Evolutionary conservation across 2,329 filamentous ascomycete species (phyloP).

Genomic region (Cadophora luteo-olivacea): DNA sequence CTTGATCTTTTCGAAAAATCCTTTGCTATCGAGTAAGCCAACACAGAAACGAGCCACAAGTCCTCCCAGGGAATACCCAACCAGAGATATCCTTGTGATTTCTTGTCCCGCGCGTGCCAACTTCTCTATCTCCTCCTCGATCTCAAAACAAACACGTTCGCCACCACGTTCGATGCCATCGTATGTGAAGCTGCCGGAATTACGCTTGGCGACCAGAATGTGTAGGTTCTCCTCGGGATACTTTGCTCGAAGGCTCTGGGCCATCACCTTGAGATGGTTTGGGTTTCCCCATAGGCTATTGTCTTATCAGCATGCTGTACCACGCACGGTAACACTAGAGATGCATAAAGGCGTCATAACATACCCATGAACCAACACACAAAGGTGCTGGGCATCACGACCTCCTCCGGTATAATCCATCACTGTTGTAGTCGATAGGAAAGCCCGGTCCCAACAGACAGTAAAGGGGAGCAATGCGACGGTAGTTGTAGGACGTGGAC

Average conservation of each 20-base stretch:
- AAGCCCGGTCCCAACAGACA: conserved; percentile 46
- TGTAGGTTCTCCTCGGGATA: conserved; percentile 69
- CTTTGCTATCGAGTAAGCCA: conserved; percentile 81
- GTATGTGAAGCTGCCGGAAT: conserved; percentile 75
- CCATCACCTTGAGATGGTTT: conserved; percentile 72
- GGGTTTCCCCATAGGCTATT: conserved; percentile 80
- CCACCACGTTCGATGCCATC: conserved; percentile 73
- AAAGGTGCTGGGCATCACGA: conserved; percentile 70
- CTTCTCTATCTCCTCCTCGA: conserved; percentile 65
- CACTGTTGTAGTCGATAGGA: conserved; percentile 45
- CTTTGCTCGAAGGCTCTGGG: conserved; percentile 66
- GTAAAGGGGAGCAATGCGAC: conserved; percentile 44
- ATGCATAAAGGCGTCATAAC: conserved; percentile 12
- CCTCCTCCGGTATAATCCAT: conserved; percentile 59
- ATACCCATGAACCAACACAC: conserved; percentile 75
- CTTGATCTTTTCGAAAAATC: conserved; percentile 78
- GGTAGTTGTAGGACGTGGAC: conserved; percentile 44
- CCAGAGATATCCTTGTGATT: conserved; percentile 82
- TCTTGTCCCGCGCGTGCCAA: conserved; percentile 68
- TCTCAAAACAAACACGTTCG: conserved; percentile 71
- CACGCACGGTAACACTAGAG: neutral
- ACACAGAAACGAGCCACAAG: conserved; percentile 86
- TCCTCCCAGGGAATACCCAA: conserved; percentile 90
- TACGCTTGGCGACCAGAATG: conserved; percentile 74
- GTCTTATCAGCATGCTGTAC: conserved; percentile 15